Evolutionary conservation across 2,329 filamentous ascomycete genomes (phyloP), one percentile per base, ranked within the genome.

Genomic region (Xylaria sp.): DNA sequence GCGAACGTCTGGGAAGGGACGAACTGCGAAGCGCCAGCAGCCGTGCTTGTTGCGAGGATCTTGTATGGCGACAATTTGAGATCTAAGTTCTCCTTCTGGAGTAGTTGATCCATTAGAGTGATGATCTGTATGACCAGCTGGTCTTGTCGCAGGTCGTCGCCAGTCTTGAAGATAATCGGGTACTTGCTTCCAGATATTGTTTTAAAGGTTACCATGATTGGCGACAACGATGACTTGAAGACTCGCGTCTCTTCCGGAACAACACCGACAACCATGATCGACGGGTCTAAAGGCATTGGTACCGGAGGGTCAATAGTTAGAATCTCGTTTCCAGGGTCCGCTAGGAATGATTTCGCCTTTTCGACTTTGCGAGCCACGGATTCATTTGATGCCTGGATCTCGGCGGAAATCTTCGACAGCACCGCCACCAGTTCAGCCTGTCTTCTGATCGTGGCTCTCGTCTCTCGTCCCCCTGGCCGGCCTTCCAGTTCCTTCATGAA

Each of bases 61-160:
- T 93, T 93, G 76, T 99, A 99, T 0, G 94, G 94, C 0, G 93
- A 93, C 1, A 99, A 81, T 69, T 95, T 97, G 41, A 99, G 81
- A 68, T 99, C 94, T 8, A 99, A 79, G 57, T 99, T 97, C 69
- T 99, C 94, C 68, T 97, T 97, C 55, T 91, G 90, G 4, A 99
- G 81, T 1, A 99, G 84, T 54, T 93, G 90, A 66, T 99, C 94
- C 94, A 99, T 99, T 16, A 99, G 82, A 0, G 91, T 96, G 70
- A 99, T 97, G 67, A 97, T 97, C 67, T 86, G 94, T 50, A 99
- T 95, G 34, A 99, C 93, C 2, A 99, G 84, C 69, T 99, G 94
- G 68, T 99, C 94, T 73, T 99, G 94, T 13, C 94, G 89, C 47
- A 99, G 79, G 69, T 99, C 94, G 69, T 99, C 94, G 34, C 94